Evolutionary conservation across 768 basidiomycete genomes (phyloP).

Genomic region (Paxillus involutus): DNA sequence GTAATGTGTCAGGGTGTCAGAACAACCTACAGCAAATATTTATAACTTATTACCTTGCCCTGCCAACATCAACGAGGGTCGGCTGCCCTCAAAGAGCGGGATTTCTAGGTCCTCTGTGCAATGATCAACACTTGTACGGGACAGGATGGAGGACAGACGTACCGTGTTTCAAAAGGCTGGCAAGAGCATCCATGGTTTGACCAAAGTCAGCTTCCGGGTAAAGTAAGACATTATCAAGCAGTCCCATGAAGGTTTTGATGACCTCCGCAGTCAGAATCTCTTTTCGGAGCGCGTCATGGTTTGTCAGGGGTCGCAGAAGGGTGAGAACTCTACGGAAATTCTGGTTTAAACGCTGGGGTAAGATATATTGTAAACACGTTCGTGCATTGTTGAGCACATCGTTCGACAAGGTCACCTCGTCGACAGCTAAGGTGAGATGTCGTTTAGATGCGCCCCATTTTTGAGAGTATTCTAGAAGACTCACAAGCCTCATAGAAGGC

Average conservation of each 20-base stretch:
- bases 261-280: constrained; percentile 5
- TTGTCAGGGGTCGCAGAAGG: constrained; percentile 15
- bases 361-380: background rate
- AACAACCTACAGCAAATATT: background rate
- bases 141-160: background rate
- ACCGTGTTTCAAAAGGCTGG: constrained; percentile 10
- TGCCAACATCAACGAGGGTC: constrained; percentile 4
- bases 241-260: constrained; percentile 5
- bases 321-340: constrained; percentile 14
- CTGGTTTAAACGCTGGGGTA: constrained; percentile 1
- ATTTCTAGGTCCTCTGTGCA: constrained; percentile 2
- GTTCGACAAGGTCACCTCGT: background rate
- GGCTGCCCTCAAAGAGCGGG: background rate
- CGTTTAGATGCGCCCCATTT: background rate
- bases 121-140: background rate
- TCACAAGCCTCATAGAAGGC: constrained; percentile 15
- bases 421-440: background rate
- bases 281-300: constrained; percentile 10
- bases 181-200: constrained; percentile 17
- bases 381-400: constrained; percentile 5
- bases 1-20: background rate
- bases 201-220: constrained; percentile 7
- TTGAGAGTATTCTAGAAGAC: background rate
- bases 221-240: constrained; percentile 5
- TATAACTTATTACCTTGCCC: background rate